phyloP scores from a whole-genome alignment of 2,329 filamentous ascomycete species.

The Colletotrichum melonis region DNA sequence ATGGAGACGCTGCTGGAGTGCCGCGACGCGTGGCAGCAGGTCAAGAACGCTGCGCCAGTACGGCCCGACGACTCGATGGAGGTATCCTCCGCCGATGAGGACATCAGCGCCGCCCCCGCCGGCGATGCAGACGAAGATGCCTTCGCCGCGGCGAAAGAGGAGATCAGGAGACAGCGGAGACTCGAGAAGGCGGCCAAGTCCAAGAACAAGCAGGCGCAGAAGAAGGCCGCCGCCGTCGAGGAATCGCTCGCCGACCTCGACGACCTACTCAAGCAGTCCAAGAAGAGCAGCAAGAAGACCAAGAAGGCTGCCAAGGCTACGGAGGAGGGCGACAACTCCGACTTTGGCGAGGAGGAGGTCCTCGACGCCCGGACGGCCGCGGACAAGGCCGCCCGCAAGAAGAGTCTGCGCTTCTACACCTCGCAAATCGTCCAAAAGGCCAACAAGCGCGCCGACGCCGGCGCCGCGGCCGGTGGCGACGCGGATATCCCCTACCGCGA shows the following conservation, averaged over 20 bases:
- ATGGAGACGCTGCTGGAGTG: slow-evolving; percentile 88
- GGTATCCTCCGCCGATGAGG: slow-evolving; percentile 49
- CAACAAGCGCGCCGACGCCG: slow-evolving; percentile 82
- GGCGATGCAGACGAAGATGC: slow-evolving; percentile 41
- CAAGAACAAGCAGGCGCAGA: slow-evolving; percentile 63
- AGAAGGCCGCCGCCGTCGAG: slow-evolving; percentile 72
- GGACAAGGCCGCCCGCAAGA: slow-evolving; percentile 90
- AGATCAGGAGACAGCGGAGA: slow-evolving; percentile 51
- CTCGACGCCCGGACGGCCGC: slow-evolving; percentile 83
- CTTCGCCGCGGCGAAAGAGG: slow-evolving; percentile 42
- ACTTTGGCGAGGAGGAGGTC: slow-evolving; percentile 90
- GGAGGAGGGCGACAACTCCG: slow-evolving; percentile 74
- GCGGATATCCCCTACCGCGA: slow-evolving; percentile 89
- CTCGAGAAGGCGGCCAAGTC: slow-evolving; percentile 53
- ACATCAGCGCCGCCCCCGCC: slow-evolving; percentile 35
- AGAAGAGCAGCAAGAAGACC: slow-evolving; percentile 57
- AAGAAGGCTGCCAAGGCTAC: slow-evolving; percentile 50
- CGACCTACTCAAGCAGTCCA: slow-evolving; percentile 62
- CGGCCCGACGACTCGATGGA: slow-evolving; percentile 47
- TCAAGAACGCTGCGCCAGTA: slow-evolving; percentile 71
- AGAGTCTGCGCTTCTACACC: slow-evolving; percentile 96
- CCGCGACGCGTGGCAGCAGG: slow-evolving; percentile 81
- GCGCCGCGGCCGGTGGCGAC: slow-evolving; percentile 81
- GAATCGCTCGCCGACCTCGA: slow-evolving; percentile 78
- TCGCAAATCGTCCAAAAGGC: slow-evolving; percentile 96